Evolutionary conservation across 176 grass and related monocot species (phyloP).

Genomic region (Carex littledalei): DNA sequence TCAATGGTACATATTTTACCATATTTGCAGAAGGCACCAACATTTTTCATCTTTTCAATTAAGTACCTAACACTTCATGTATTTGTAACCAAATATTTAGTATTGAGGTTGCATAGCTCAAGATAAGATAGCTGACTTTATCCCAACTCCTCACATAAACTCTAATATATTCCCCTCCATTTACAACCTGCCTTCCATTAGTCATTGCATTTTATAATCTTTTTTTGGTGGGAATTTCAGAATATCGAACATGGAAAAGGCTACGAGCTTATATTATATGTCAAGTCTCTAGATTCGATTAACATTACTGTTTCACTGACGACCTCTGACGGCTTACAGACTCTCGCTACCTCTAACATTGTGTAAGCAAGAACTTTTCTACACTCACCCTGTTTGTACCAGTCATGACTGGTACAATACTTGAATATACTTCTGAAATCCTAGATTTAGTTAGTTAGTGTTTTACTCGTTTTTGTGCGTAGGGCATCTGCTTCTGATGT

Average conservation of each 20-base stretch:
- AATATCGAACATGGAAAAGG: slow-evolving; percentile 59
- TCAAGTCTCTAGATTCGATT: slow-evolving; percentile 48
- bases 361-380: slow-evolving; percentile 38
- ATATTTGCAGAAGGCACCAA: neutral
- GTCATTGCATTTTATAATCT: neutral
- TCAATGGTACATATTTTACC: neutral
- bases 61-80: neutral
- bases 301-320: slow-evolving; percentile 57
- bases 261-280: slow-evolving; percentile 65
- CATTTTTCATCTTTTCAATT: neutral
- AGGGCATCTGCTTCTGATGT: slow-evolving; percentile 35
- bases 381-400: neutral
- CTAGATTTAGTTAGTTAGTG: neutral
- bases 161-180: neutral
- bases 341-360: slow-evolving; percentile 42
- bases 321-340: slow-evolving; percentile 68
- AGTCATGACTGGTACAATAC: neutral
- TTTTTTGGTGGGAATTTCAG: slow-evolving; percentile 32
- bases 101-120: neutral
- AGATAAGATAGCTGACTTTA: neutral
- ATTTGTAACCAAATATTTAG: neutral
- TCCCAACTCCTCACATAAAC: neutral
- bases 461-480: neutral
- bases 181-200: neutral
- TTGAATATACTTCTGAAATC: neutral